phyloP scores from a whole-genome alignment of 352 stramenopile genomes.

The Phytopythium litorale region DNA sequence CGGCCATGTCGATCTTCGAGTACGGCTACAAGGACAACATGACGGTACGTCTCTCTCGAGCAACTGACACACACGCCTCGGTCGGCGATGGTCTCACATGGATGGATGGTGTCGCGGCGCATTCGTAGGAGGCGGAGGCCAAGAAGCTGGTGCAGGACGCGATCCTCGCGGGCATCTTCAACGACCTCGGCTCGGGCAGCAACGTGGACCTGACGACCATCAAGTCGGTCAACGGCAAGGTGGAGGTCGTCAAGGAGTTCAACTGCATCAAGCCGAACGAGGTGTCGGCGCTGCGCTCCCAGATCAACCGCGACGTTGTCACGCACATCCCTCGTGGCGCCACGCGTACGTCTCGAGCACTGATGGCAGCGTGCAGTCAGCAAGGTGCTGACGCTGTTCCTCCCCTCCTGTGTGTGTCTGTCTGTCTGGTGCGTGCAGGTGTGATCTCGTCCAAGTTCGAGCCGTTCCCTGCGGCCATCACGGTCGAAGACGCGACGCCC shows the following conservation, averaged over 20 bases:
- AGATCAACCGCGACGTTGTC: conserved; percentile 84
- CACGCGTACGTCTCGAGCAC: conserved; percentile 48
- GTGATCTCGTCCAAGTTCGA: conserved; percentile 75
- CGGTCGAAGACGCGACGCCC: conserved; percentile 67
- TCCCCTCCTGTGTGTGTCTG: neutral
- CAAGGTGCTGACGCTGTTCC: neutral
- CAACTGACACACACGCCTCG: too few relatives aligned
- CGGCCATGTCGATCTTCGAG: conserved; percentile 98
- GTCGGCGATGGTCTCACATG: too few relatives aligned
- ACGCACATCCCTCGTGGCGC: conserved; percentile 77
- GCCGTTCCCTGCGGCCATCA: conserved; percentile 50
- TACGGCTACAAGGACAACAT: conserved; percentile 94
- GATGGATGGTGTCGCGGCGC: neutral
- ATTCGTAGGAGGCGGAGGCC: conserved; percentile 89
- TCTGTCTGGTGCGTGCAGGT: conserved; percentile 19
- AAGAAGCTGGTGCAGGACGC: conserved; percentile 95
- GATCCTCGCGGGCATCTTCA: conserved; percentile 97
- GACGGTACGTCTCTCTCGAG: conserved; percentile 31
- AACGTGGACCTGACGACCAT: conserved; percentile 98
- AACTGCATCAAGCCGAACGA: conserved; percentile 94
- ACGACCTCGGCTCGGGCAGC: conserved; percentile 96
- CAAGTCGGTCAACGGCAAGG: conserved; percentile 80
- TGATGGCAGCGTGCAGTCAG: neutral
- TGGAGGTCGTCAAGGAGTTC: conserved; percentile 86
- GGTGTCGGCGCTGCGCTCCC: conserved; percentile 78